Conservation (phyloP, 2,329 filamentous ascomycete genomes). For the Epichloe glyceriae region DNA sequence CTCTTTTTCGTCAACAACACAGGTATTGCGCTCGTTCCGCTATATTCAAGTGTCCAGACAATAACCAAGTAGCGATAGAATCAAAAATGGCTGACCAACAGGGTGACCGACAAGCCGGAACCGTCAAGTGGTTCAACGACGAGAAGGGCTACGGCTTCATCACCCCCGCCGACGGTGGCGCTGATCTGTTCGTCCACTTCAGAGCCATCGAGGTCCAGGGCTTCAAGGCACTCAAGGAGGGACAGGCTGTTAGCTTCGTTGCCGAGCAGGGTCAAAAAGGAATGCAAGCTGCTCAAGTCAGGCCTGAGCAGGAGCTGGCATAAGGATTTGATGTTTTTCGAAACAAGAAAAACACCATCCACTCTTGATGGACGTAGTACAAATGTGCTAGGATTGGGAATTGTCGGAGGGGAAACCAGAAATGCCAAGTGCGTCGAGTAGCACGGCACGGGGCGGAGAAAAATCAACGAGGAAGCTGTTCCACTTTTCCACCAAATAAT, state of each 20-base stretch:
- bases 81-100: slow-evolving; percentile 8
- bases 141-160: slow-evolving; percentile 12
- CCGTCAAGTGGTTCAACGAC: slow-evolving; percentile 11
- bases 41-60: neutral
- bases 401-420: neutral
- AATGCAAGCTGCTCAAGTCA: slow-evolving; percentile 15
- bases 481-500: slow-evolving; percentile 3
- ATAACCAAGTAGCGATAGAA: neutral
- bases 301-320: slow-evolving; percentile 1
- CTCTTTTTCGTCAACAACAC: neutral
- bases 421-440: neutral
- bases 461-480: slow-evolving; percentile 2
- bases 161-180: slow-evolving; percentile 4
- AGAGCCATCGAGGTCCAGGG: slow-evolving; percentile 7
- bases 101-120: slow-evolving; percentile 7
- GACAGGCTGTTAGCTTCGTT: slow-evolving; percentile 7
- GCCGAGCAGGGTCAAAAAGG: slow-evolving; percentile 9
- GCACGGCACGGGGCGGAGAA: neutral
- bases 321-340: neutral
- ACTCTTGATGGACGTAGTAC: neutral
- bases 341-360: neutral
- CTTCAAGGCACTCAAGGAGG: slow-evolving; percentile 10
- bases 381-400: neutral
- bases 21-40: neutral
- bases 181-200: slow-evolving; percentile 10